phyloP scores from a whole-genome alignment of 2,329 filamentous ascomycete genomes.

The Fusarium penzigii region DNA sequence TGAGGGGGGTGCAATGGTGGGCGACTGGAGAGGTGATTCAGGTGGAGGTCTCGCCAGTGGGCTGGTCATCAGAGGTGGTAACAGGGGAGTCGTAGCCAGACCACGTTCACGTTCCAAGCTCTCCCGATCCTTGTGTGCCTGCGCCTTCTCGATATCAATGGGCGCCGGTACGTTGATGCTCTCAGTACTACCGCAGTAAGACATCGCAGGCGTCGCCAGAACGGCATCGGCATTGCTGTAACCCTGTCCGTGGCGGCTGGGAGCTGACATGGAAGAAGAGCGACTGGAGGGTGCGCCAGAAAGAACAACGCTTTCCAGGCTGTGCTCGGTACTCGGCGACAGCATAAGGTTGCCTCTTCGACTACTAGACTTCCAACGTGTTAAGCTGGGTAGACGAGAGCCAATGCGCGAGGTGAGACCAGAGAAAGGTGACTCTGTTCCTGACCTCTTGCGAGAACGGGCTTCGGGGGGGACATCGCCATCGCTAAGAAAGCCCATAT shows the following conservation, averaged over 20 bases:
- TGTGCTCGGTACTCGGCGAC: slow-evolving; percentile 77
- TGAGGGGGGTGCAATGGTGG: slow-evolving; percentile 65
- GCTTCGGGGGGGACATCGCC: slow-evolving; percentile 53
- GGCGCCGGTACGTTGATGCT: slow-evolving; percentile 53
- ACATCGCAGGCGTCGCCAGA: slow-evolving; percentile 63
- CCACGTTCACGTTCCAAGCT: slow-evolving; percentile 59
- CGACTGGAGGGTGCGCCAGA: slow-evolving; percentile 71
- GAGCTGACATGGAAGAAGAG: slow-evolving; percentile 74
- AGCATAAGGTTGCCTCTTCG: slow-evolving; percentile 48
- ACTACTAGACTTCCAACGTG: slow-evolving; percentile 49
- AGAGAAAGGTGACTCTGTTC: slow-evolving; percentile 60
- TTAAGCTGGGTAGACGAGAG: slow-evolving; percentile 57
- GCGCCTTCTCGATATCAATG: slow-evolving; percentile 35
- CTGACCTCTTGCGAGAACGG: slow-evolving; percentile 52
- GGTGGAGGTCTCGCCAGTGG: slow-evolving; percentile 56
- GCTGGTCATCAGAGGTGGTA: slow-evolving; percentile 77
- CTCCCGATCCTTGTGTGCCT: slow-evolving; percentile 39
- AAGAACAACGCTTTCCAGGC: slow-evolving; percentile 71
- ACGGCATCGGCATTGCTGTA: slow-evolving; percentile 52
- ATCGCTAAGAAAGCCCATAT: slow-evolving; percentile 67
- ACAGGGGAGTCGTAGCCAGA: slow-evolving; percentile 76
- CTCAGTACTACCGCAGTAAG: slow-evolving; percentile 61
- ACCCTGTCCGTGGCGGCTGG: slow-evolving; percentile 49
- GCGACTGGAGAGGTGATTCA: slow-evolving; percentile 84
- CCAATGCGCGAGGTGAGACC: slow-evolving; percentile 67